Conservation (phyloP, 306 rosid genomes). For the Sechiopsis laciniata region DNA sequence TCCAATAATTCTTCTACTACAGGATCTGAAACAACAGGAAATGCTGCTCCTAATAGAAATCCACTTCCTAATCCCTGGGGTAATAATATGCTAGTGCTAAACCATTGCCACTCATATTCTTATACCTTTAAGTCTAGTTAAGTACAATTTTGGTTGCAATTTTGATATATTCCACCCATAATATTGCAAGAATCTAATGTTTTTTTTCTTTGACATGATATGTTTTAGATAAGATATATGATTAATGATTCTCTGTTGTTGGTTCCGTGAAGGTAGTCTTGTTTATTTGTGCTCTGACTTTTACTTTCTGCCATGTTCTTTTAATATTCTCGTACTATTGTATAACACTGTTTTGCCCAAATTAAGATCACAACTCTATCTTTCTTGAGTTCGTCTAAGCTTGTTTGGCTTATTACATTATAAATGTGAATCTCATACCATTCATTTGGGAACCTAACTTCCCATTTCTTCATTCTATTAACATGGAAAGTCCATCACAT, state of each 20-base stretch:
- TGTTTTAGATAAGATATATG: background rate
- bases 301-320: background rate
- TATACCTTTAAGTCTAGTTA: background rate
- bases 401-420: conserved; percentile 2
- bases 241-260: conserved; percentile 5
- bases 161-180: background rate
- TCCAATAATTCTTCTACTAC: conserved; percentile 43
- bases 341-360: background rate
- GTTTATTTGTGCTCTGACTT: background rate
- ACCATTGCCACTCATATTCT: conserved; percentile 11
- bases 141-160: background rate
- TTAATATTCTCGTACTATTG: background rate
- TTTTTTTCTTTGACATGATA: background rate
- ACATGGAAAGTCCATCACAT: conserved; percentile 11
- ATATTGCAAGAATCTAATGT: background rate
- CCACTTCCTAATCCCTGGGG: conserved; percentile 71
- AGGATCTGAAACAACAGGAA: conserved; percentile 41
- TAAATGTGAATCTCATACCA: background rate
- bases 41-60: conserved; percentile 48
- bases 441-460: conserved; percentile 4
- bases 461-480: background rate
- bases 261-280: conserved; percentile 1
- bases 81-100: conserved; percentile 21
- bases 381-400: background rate
- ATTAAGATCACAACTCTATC: background rate